Base-by-base conservation (phyloP, 2,329 filamentous ascomycete genomes). In the Chalara sp. region DNA sequence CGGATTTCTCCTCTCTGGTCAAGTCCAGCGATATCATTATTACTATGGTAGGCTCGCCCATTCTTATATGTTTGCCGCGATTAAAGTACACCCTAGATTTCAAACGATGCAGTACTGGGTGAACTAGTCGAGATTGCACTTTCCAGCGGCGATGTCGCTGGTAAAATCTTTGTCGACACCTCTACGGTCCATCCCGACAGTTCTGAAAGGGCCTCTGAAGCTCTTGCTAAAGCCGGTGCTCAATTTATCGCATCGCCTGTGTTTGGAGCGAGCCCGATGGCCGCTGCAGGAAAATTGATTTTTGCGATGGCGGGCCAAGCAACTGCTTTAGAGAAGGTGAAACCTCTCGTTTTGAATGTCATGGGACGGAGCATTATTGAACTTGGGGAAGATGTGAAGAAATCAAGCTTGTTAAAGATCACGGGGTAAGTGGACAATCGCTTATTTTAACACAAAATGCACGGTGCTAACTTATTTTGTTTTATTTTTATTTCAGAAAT, bases 261-360 rank as follows among this genome's bases (percentile, higher is more conserved):
- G 6, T 73, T 74, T 44, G 71, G 71, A 5, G 71, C 70, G 1
- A 66, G 68, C 21, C 65, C 69, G 4, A 69, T 73, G 51, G 71
- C 71, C 5, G 69, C 66, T 6, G 67, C 68, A 21, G 71, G 70
- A 7, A 72, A 72, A 60, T 63, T 74, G n/a, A 68, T 74, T 6
- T 72, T 72, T 55, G 69, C 68, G 0, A 65, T 70, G 31, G 71
- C 66, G 1, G 71, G 71, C 1, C 67, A 69, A 5, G 62, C 53
- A 47, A 52, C 52, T 5, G 68, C 67, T 11, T 62, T 61, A 5
- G 61, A 65, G 41, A 55, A 53, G 4, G 65, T 73, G 6, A 67
- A 65, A 46, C 71, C 71, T 4, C 63, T 70, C 40, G 66, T 73
- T 32, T 67, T 69, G 47, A 68, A 68, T 49, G 69, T 73, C 1